Percentiles rank a stretch among this genome's conserved stretches.
Conservation (phyloP, 306 rosid genomes). For the Castanea crenata region DNA sequence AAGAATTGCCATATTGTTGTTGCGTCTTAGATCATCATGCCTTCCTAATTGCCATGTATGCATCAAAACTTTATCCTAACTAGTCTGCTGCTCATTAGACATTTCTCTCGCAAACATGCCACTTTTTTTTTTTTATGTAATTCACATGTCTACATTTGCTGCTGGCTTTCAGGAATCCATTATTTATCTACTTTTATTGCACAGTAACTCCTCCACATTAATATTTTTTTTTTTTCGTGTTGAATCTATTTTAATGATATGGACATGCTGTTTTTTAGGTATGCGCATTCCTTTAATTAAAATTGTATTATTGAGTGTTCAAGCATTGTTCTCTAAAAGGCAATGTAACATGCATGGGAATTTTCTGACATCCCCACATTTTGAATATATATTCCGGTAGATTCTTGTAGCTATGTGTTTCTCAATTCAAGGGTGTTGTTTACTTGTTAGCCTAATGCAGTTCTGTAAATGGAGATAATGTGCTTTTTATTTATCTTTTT, state of each 20-base stretch:
- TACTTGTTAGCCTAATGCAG: neutral
- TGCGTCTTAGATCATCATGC: neutral
- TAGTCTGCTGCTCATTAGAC: neutral
- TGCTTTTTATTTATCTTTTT: neutral
- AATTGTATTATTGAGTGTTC: neutral
- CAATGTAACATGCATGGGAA: too few species aligned
- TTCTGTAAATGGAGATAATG: neutral
- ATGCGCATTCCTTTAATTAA: neutral
- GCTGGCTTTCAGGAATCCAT: neutral
- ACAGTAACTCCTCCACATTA: neutral
- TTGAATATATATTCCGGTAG: neutral
- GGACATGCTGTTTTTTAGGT: neutral
- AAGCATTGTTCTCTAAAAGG: neutral
- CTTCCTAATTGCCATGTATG: neutral
- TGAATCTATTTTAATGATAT: neutral
- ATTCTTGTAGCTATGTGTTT: neutral
- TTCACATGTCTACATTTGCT: neutral
- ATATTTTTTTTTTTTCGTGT: neutral
- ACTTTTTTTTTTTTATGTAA: neutral
- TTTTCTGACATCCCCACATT: neutral
- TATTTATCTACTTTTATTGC: neutral
- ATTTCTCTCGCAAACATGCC: neutral
- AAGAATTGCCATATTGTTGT: too few species aligned
- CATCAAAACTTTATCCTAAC: neutral
- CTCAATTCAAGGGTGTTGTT: neutral